Evolutionary conservation across 768 basidiomycete genomes (phyloP).

Genomic region (Dentipellis fragilis): DNA sequence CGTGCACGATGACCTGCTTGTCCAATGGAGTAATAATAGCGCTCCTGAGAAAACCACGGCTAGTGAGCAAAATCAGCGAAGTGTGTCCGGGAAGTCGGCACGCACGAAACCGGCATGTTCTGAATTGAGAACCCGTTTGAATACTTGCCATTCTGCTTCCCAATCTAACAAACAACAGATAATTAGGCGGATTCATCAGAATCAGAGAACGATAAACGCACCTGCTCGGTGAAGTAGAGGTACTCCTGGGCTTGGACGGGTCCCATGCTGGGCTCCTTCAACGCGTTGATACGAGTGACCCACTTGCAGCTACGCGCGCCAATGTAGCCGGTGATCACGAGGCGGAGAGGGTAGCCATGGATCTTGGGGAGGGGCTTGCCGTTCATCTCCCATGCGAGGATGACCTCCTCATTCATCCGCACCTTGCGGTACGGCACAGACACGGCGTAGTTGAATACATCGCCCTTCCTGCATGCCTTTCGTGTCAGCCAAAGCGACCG

Average conservation of each 20-base stretch:
- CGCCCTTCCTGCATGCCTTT: slow-evolving; percentile 20
- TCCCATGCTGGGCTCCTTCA: slow-evolving; percentile 36
- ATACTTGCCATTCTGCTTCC: slow-evolving; percentile 42
- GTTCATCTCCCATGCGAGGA: slow-evolving; percentile 48
- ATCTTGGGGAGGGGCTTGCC: slow-evolving; percentile 38
- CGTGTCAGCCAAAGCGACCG: neutral
- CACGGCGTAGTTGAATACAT: slow-evolving; percentile 35
- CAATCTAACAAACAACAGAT: slow-evolving; percentile 23
- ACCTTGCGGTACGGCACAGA: slow-evolving; percentile 41
- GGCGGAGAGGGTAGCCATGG: slow-evolving; percentile 40
- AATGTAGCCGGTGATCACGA: slow-evolving; percentile 44
- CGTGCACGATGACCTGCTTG: slow-evolving; percentile 36
- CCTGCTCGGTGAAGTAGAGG: slow-evolving; percentile 40
- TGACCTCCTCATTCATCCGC: slow-evolving; percentile 34
- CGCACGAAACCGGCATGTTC: slow-evolving; percentile 49
- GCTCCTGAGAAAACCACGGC: slow-evolving; percentile 24
- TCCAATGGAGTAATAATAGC: slow-evolving; percentile 37
- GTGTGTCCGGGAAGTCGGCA: slow-evolving; percentile 2
- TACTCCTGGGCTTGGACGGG: slow-evolving; percentile 47
- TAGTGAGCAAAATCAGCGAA: neutral
- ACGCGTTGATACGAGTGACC: slow-evolving; percentile 42
- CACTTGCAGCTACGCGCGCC: slow-evolving; percentile 46
- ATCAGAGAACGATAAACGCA: slow-evolving; percentile 8
- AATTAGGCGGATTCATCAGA: neutral
- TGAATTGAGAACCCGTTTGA: slow-evolving; percentile 49